Evolutionary conservation across 306 rosid species (phyloP).

Genomic region (Parietaria judaica): DNA sequence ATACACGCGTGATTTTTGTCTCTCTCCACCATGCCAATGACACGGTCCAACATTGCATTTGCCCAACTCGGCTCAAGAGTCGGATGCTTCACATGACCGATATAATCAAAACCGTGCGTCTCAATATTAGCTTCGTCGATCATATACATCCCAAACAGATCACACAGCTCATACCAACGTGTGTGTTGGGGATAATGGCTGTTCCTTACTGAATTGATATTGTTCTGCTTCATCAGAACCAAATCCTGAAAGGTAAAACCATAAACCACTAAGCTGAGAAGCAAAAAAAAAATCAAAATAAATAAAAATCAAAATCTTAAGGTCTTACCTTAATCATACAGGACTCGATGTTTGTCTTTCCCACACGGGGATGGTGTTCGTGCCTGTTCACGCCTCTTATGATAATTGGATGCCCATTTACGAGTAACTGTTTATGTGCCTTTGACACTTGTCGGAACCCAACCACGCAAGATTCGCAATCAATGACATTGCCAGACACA

Average conservation of each 20-base stretch:
- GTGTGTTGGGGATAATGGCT: slow-evolving; percentile 99
- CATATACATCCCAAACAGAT: slow-evolving; percentile 93
- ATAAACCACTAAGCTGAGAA: slow-evolving; percentile 12
- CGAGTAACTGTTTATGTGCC: slow-evolving; percentile 85
- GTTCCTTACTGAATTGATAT: slow-evolving; percentile 91
- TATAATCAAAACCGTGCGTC: slow-evolving; percentile 76
- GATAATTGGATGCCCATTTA: slow-evolving; percentile 74
- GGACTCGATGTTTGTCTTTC: slow-evolving; percentile 88
- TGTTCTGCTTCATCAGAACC: slow-evolving; percentile 82
- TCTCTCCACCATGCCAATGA: slow-evolving; percentile 96
- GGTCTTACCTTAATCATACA: slow-evolving; percentile 80
- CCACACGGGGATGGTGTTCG: slow-evolving; percentile 90
- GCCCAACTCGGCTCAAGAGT: slow-evolving; percentile 88
- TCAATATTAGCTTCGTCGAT: slow-evolving; percentile 97
- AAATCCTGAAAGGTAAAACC: slow-evolving; percentile 52
- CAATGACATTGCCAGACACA: slow-evolving; percentile 52
- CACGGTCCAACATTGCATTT: slow-evolving; percentile 91
- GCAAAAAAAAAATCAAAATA: slow-evolving; percentile 5
- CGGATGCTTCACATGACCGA: slow-evolving; percentile 73
- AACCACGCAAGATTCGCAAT: slow-evolving; percentile 77
- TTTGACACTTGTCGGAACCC: slow-evolving; percentile 67
- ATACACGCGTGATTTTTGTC: slow-evolving; percentile 93
- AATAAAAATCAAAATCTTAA: background rate
- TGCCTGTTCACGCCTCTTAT: slow-evolving; percentile 95
- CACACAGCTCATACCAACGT: slow-evolving; percentile 95